These are phyloP conservation scores for Paxillus ammoniavirescens DNA, from an alignment of 768 basidiomycete species.

Conservation along the genomic window DNA sequence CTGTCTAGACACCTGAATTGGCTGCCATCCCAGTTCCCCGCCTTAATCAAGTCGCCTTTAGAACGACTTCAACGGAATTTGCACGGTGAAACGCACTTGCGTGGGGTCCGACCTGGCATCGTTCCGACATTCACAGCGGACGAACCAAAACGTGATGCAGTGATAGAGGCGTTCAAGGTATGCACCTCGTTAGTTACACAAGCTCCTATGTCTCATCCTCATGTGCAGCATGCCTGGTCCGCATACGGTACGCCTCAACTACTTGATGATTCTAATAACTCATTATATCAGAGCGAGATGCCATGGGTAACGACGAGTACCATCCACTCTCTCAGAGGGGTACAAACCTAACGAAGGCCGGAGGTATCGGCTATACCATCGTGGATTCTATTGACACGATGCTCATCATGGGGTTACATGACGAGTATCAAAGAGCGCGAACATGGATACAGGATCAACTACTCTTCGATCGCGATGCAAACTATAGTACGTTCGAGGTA, in stretches of 20 bases:
- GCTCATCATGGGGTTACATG: conserved; percentile 77
- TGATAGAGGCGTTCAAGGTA: conserved; percentile 81
- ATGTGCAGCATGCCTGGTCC: conserved; percentile 73
- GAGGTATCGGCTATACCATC: conserved; percentile 87
- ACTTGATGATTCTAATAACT: conserved; percentile 6
- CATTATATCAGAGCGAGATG: conserved; percentile 65
- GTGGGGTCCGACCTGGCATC: conserved; percentile 18
- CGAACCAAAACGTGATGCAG: conserved; percentile 58
- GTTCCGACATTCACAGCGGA: conserved; percentile 49
- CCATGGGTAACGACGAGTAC: conserved; percentile 91
- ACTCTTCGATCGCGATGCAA: conserved; percentile 72
- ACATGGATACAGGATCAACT: conserved; percentile 72
- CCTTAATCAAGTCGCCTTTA: conserved; percentile 1
- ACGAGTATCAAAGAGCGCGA: conserved; percentile 76
- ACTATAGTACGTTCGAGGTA: conserved; percentile 91
- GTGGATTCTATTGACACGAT: conserved; percentile 87
- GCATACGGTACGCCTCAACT: conserved; percentile 64
- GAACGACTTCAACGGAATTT: conserved; percentile 3
- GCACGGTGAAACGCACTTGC: conserved; percentile 4
- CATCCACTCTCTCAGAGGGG: conserved; percentile 78
- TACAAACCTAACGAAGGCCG: conserved; percentile 72
- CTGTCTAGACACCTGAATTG: conserved; percentile 1
- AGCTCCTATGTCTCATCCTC: conserved; percentile 5
- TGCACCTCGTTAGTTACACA: conserved; percentile 16
- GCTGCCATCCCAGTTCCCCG: conserved; percentile 13